A percentile compares a stretch with the other conserved stretches of the same genome.
Conservation (phyloP, 192 early-diverging fungal genomes). For the Podila minutissima region DNA sequence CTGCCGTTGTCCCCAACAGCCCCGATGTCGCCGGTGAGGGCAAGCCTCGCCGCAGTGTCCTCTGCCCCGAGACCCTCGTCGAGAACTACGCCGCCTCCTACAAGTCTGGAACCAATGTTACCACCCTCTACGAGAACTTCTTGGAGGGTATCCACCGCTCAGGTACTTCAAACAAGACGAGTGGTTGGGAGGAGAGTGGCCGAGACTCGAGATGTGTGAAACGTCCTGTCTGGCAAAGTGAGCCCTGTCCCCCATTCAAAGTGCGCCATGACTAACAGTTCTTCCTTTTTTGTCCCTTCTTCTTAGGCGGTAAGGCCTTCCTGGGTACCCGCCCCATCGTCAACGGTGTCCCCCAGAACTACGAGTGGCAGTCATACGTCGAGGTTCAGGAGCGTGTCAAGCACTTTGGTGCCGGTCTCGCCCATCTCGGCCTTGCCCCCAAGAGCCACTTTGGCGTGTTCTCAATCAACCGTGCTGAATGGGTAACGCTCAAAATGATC, state of each 20-base stretch:
- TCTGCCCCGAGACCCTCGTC: conserved; percentile 59
- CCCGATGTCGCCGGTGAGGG: conserved; percentile 66
- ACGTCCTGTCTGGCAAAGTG: too few species aligned
- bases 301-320: conserved; percentile 52
- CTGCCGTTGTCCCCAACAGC: conserved; percentile 57
- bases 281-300: neutral
- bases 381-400: conserved; percentile 61
- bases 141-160: conserved; percentile 55
- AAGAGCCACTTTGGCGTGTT: conserved; percentile 16
- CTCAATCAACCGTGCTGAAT: conserved; percentile 57
- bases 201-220: too few species aligned
- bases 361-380: conserved; percentile 73
- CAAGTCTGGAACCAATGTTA: conserved; percentile 17
- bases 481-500: conserved; percentile 69
- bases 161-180: conserved; percentile 36
- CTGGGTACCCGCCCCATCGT: conserved; percentile 69
- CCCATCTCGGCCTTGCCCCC: conserved; percentile 50
- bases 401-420: conserved; percentile 74
- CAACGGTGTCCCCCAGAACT: conserved; percentile 65
- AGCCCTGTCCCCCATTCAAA: neutral
- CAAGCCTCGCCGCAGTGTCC: conserved; percentile 58
- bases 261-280: conserved; percentile 2
- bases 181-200: too few species aligned
- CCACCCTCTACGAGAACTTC: conserved; percentile 46
- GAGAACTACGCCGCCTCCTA: conserved; percentile 54